These are phyloP conservation scores for Cryptococcus maquisensis DNA, from an alignment of 1,284 basidiomycete genomes.

Conservation along the genomic window DNA sequence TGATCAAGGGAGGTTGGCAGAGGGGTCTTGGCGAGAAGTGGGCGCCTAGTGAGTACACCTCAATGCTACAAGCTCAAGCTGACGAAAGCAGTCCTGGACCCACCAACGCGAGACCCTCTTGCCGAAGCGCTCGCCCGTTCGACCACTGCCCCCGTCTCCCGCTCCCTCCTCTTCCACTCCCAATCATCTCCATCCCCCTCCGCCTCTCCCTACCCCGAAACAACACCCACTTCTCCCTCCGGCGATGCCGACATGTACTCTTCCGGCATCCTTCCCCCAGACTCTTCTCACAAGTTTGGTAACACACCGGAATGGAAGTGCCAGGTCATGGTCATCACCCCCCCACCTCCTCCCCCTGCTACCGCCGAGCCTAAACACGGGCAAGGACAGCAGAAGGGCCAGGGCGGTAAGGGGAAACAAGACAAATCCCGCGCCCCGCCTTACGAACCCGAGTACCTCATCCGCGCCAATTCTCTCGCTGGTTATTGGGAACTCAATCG, in stretches of 20 bases:
- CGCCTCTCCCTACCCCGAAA: slow-evolving; percentile 17
- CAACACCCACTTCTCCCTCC: slow-evolving; percentile 2
- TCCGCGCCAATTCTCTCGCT: slow-evolving; percentile 77
- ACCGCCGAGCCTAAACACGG: slow-evolving; percentile 3
- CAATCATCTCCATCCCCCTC: slow-evolving; percentile 20
- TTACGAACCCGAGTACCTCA: slow-evolving; percentile 55
- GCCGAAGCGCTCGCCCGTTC: slow-evolving; percentile 45
- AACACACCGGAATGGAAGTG: slow-evolving; percentile 31
- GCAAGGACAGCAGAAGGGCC: slow-evolving; percentile 11
- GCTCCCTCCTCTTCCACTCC: slow-evolving; percentile 8
- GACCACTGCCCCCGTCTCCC: slow-evolving; percentile 29
- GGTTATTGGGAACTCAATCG: slow-evolving; percentile 79
- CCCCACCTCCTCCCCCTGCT: slow-evolving; percentile 3
- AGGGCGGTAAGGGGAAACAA: slow-evolving; percentile 16
- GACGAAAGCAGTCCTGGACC: slow-evolving; percentile 36
- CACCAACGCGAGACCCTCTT: slow-evolving; percentile 41
- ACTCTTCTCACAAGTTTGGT: slow-evolving; percentile 1
- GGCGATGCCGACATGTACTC: slow-evolving; percentile 5
- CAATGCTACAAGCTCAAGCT: neutral
- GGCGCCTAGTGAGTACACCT: slow-evolving; percentile 34
- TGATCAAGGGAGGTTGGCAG: slow-evolving; percentile 74
- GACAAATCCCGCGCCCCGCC: slow-evolving; percentile 18
- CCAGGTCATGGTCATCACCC: slow-evolving; percentile 31
- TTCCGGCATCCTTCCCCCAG: slow-evolving; percentile 1
- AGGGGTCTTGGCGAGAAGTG: slow-evolving; percentile 37